Base-by-base conservation (phyloP, 2,329 filamentous ascomycete species). In the Colletotrichum sp. region DNA sequence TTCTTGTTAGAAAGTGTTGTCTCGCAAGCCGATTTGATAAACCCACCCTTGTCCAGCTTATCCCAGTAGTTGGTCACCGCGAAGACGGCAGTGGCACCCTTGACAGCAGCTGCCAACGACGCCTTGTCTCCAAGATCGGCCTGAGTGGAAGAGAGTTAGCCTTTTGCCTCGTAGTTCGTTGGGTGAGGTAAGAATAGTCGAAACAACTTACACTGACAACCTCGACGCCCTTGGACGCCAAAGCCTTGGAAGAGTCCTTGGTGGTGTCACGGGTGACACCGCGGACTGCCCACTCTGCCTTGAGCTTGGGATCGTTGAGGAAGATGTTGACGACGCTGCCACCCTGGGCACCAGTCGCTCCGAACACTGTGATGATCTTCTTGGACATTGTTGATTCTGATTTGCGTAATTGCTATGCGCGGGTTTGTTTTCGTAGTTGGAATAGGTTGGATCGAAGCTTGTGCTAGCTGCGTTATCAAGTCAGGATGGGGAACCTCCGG, bases 271-370 rank as follows among this genome's bases (percentile, higher is more conserved):
- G 89, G 3, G 91, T 91, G 24, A 93, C 85, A 63, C 86, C 92
- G 34, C 91, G 89, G 52, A 93, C 84, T 7, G 84, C 81, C 85
- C 88, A 92, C 55, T 86, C 81, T 60, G 86, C 83, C n/a, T 84
- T 85, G 2, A 90, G 83, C 64, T 86, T 83, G 0, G 88, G 72
- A 63, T 85, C 83, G 49, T 79, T 79, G 55, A 85, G 78, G 77
- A 85, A 85, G 5, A 82, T 79, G 85, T 83, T 28, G 67, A 90
- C 88, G 62, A 93, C 86, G 10, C 89, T 90, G 77, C 89, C 88
- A 65, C 92, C 92, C 83, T 94, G 92, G 75, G 89, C 88, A 74
- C 91, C 90, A 21, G 91, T 93, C 59, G 90, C 89, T 32, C 91
- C 91, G 78, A 92, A 89, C 15, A 93, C 86, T 60, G 88, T 89